These are phyloP conservation scores for Galerina sulciceps DNA, from an alignment of 768 basidiomycete species.

Conservation along the genomic window DNA sequence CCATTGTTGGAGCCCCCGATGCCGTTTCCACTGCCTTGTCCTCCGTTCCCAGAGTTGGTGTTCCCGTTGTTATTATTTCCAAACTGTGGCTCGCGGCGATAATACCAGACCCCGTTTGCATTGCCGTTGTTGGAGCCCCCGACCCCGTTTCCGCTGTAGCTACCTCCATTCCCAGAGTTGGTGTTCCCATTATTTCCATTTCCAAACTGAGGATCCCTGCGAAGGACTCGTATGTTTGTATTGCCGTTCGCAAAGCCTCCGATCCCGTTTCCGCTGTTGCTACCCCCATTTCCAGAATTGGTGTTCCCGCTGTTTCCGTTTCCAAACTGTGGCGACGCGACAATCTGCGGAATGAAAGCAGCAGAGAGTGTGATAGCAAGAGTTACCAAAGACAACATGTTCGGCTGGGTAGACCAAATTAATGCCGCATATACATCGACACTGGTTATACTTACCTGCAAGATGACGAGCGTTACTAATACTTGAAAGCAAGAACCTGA, in stretches of 20 bases:
- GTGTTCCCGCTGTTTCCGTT: neutral
- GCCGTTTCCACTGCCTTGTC: no score
- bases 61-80: no score
- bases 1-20: no score
- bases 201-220: neutral
- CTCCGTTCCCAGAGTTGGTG: no score
- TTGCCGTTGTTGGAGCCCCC: neutral
- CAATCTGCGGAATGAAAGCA: neutral
- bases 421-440: no score
- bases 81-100: no score
- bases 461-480: no score
- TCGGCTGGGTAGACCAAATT: neutral
- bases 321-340: neutral
- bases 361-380: neutral
- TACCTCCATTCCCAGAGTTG: neutral
- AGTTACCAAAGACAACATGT: neutral
- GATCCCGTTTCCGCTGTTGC: neutral
- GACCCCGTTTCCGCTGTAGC: neutral
- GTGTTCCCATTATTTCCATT: neutral
- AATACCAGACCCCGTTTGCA: neutral
- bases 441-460: no score
- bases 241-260: neutral
- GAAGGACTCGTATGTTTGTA: neutral
- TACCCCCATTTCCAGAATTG: neutral
- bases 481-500: no score